phyloP scores from a whole-genome alignment of 805 yeast species.

The Saccharomycopsis lassenensis region DNA sequence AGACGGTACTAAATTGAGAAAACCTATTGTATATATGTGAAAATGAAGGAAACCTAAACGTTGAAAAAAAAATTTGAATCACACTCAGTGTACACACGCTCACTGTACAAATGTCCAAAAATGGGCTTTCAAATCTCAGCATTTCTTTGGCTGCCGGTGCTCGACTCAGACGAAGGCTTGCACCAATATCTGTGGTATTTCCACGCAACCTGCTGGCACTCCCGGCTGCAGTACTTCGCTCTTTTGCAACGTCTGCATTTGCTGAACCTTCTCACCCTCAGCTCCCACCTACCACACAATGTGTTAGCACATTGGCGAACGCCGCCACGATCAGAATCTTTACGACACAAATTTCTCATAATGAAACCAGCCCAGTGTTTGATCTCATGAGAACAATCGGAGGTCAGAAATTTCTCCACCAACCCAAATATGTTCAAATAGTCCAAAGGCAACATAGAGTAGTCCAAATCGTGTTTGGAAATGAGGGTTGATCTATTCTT shows the following conservation, averaged over 20 bases:
- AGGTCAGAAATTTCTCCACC: slow-evolving; percentile 80
- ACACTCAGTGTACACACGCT: no score
- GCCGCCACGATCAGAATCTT: slow-evolving; percentile 79
- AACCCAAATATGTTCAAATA: slow-evolving; percentile 70
- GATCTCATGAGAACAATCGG: slow-evolving; percentile 62
- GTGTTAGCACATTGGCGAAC: slow-evolving; percentile 91
- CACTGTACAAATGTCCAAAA: no score
- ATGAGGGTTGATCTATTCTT: slow-evolving; percentile 33
- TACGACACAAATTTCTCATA: slow-evolving; percentile 89
- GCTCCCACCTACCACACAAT: slow-evolving; percentile 92
- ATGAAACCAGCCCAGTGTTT: slow-evolving; percentile 97
- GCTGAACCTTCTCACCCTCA: slow-evolving; percentile 78
- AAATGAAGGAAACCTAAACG: no score
- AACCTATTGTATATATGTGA: no score
- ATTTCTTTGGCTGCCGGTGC: slow-evolving; percentile 2
- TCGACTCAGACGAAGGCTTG: slow-evolving; percentile 32
- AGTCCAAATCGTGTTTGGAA: slow-evolving; percentile 28
- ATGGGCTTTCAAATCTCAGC: no score
- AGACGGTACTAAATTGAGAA: no score
- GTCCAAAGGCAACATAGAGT: slow-evolving; percentile 34
- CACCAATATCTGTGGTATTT: slow-evolving; percentile 93
- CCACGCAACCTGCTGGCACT: slow-evolving; percentile 91
- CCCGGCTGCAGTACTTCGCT: slow-evolving; percentile 88
- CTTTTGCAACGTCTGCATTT: slow-evolving; percentile 91
- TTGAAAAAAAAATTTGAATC: no score